A percentile compares a stretch with the other conserved stretches of the same genome.
These are phyloP conservation scores for Albatrellus sp. DNA, from an alignment of 1,284 basidiomycete genomes.

Conservation along the genomic window DNA sequence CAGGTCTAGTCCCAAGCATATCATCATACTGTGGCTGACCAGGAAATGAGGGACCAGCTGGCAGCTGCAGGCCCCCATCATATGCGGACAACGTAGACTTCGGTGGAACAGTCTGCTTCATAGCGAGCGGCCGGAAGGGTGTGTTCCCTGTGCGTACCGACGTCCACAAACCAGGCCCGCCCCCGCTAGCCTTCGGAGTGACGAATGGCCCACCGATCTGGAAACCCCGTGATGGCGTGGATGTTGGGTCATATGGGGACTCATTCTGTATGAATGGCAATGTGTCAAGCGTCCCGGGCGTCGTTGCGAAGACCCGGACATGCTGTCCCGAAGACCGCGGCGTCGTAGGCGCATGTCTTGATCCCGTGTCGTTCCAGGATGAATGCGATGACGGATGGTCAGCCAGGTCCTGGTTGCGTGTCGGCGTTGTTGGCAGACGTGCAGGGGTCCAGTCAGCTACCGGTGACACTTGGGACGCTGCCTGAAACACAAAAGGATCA, in stretches of 20 bases:
- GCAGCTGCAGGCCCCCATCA: slow-evolving; percentile 7
- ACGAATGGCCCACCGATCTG: slow-evolving; percentile 40
- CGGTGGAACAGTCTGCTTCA: background rate
- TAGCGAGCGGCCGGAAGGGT: background rate
- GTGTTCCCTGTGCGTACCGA: background rate
- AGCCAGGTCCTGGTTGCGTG: background rate
- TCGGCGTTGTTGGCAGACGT: slow-evolving; percentile 6
- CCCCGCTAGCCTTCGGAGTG: slow-evolving; percentile 35
- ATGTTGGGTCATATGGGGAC: slow-evolving; percentile 55
- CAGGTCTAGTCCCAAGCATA: slow-evolving; percentile 19
- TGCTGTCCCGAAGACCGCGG: slow-evolving; percentile 30
- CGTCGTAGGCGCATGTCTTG: slow-evolving; percentile 31
- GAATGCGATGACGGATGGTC: slow-evolving; percentile 15
- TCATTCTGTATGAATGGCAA: slow-evolving; percentile 27
- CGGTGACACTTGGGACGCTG: slow-evolving; percentile 10
- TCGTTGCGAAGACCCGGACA: slow-evolving; percentile 33
- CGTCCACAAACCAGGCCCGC: slow-evolving; percentile 22
- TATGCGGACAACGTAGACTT: slow-evolving; percentile 3
- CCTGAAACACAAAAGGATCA: slow-evolving; percentile 47
- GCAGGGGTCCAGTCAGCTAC: background rate
- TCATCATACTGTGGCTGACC: slow-evolving; percentile 9
- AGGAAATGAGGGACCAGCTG: background rate
- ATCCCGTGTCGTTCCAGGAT: slow-evolving; percentile 31
- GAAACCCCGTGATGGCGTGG: slow-evolving; percentile 61
- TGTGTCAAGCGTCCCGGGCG: slow-evolving; percentile 26